Percentiles rank a stretch among this genome's conserved stretches.
These are phyloP conservation scores for Lodderomyces oxycetoniae DNA, from an alignment of 1,139 yeast species.

Conservation along the genomic window DNA sequence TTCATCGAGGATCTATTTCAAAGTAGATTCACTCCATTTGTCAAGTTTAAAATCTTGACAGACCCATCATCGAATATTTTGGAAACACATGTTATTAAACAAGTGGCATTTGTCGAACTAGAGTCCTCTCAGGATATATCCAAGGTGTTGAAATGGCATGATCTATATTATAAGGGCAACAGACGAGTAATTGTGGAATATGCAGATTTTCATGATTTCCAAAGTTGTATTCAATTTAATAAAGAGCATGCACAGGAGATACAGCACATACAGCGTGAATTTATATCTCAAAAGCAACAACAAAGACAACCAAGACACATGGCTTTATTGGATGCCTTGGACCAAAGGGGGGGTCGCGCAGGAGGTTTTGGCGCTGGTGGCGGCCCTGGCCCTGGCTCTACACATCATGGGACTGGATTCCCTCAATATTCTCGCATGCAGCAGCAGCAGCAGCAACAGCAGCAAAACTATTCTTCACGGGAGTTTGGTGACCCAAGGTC, in stretches of 20 bases:
- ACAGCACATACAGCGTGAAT: constrained; percentile 29
- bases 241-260: constrained; percentile 31
- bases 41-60: constrained; percentile 39
- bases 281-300: constrained; percentile 22
- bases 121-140: constrained; percentile 42
- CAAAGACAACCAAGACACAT: constrained; percentile 16
- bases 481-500: constrained; percentile 3
- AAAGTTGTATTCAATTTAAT: constrained; percentile 39
- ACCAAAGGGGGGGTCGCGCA: constrained; percentile 7
- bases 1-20: constrained; percentile 42
- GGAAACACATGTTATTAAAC: constrained; percentile 38
- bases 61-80: constrained; percentile 41
- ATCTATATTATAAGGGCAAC: constrained; percentile 36
- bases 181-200: constrained; percentile 40
- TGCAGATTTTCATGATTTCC: constrained; percentile 50
- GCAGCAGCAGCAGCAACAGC: constrained; percentile 7
- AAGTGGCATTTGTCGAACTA: constrained; percentile 62
- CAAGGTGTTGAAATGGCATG: constrained; percentile 44
- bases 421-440: constrained; percentile 5
- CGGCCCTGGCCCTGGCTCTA: neutral
- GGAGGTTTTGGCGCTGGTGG: constrained; percentile 1
- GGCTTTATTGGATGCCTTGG: constrained; percentile 15
- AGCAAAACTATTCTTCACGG: neutral
- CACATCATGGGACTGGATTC: neutral
- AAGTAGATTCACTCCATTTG: constrained; percentile 38